These are phyloP conservation scores for Aspergillus unguis DNA, from an alignment of 2,329 filamentous ascomycete species.

Conservation along the genomic window DNA sequence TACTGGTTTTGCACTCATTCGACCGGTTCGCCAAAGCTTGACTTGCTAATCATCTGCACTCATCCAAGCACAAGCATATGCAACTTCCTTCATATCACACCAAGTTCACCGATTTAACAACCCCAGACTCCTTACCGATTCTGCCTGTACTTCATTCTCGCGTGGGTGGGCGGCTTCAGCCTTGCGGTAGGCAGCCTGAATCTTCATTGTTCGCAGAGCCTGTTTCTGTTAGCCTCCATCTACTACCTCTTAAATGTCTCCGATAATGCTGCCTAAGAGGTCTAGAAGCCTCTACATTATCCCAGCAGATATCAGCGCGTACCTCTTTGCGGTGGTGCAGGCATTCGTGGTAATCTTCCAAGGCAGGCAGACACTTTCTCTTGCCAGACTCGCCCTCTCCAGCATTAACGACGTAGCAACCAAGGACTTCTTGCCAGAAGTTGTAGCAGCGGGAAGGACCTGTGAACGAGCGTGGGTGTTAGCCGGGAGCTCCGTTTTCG, in stretches of 20 bases:
- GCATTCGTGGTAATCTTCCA: slow-evolving; percentile 99
- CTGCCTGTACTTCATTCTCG: slow-evolving; percentile 76
- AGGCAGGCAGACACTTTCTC: slow-evolving; percentile 76
- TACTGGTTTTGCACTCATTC: background rate
- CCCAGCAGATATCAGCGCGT: slow-evolving; percentile 25
- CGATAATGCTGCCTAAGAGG: too few species aligned
- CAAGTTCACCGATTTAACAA: slow-evolving; percentile 52
- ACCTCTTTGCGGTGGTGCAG: slow-evolving; percentile 99
- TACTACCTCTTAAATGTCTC: too few species aligned
- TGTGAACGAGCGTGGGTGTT: slow-evolving; percentile 33
- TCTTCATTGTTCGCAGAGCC: slow-evolving; percentile 72
- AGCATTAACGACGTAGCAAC: slow-evolving; percentile 96
- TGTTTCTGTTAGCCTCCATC: slow-evolving; percentile 34
- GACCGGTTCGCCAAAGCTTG: slow-evolving; percentile 43
- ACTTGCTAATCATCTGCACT: slow-evolving; percentile 64
- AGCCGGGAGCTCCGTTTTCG: slow-evolving; percentile 21
- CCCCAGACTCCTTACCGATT: slow-evolving; percentile 83
- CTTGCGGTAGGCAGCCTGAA: slow-evolving; percentile 84
- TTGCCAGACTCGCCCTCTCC: slow-evolving; percentile 75
- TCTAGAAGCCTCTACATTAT: too few species aligned
- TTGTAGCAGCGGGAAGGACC: slow-evolving; percentile 85
- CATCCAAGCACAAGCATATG: background rate
- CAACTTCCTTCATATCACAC: slow-evolving; percentile 46
- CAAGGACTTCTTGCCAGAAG: slow-evolving; percentile 99
- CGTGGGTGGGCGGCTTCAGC: slow-evolving; percentile 69